Percentiles rank a stretch among this genome's conserved stretches.
phyloP scores from a whole-genome alignment of 768 basidiomycete species.

The Hortiboletus flavorubellus region DNA sequence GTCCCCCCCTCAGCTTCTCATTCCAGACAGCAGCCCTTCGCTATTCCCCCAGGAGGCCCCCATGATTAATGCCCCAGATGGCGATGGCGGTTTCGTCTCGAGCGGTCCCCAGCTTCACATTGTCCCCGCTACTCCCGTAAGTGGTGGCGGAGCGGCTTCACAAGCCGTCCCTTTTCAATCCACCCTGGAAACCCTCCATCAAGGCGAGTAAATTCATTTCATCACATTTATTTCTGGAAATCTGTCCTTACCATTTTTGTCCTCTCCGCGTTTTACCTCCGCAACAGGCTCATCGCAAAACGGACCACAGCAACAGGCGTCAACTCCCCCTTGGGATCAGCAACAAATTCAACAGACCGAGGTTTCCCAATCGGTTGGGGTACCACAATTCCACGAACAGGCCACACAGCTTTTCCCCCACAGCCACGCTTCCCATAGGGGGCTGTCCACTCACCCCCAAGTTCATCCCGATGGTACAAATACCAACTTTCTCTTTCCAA shows the following conservation, averaged over 20 bases:
- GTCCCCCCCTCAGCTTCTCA: conserved; percentile 58
- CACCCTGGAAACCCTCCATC: conserved; percentile 46
- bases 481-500: conserved; percentile 39
- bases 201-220: conserved; percentile 45
- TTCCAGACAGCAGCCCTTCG: conserved; percentile 54
- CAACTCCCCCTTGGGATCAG: conserved; percentile 35
- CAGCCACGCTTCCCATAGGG: conserved; percentile 35
- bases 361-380: conserved; percentile 28
- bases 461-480: conserved; percentile 34
- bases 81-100: conserved; percentile 43
- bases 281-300: conserved; percentile 31
- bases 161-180: conserved; percentile 52
- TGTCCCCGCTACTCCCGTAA: conserved; percentile 80
- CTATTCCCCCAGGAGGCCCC: conserved; percentile 41
- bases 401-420: conserved; percentile 31
- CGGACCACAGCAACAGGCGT: conserved; percentile 31
- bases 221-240: conserved; percentile 33
- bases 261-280: conserved; percentile 25
- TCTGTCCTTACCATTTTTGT: conserved; percentile 29
- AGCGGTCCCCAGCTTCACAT: conserved; percentile 69
- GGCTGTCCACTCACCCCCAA: conserved; percentile 36
- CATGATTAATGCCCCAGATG: conserved; percentile 61
- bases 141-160: conserved; percentile 50
- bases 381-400: conserved; percentile 28
- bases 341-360: conserved; percentile 36